Conservation (phyloP, 2,329 filamentous ascomycete species). For the Biscogniauxia marginata region DNA sequence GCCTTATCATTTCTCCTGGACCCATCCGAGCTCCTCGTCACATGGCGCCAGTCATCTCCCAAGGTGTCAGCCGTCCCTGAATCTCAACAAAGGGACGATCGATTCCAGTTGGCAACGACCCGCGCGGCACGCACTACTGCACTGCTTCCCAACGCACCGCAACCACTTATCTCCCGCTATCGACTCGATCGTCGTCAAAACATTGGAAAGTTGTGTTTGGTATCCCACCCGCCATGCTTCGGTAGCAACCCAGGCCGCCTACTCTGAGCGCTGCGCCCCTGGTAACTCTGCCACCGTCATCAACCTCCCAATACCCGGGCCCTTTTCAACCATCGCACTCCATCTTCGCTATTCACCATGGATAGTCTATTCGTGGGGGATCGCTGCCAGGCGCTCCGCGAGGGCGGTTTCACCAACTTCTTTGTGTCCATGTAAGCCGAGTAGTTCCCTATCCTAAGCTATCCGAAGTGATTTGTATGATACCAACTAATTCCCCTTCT, state of each 20-base stretch:
- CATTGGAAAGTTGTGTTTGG: conserved; percentile 3
- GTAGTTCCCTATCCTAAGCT: not conserved
- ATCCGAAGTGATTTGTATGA: not conserved
- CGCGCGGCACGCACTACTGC: not conserved
- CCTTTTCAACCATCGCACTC: conserved; percentile 6
- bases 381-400: conserved; percentile 51
- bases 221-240: conserved; percentile 17
- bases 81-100: not conserved
- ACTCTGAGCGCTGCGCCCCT: conserved; percentile 11
- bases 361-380: conserved; percentile 32
- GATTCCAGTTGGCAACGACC: not conserved
- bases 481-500: conserved; percentile 19
- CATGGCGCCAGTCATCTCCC: not conserved
- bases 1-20: no score
- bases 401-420: conserved; percentile 54
- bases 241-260: conserved; percentile 13
- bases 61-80: not conserved
- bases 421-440: conserved; percentile 53
- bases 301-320: not conserved
- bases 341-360: conserved; percentile 25
- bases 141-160: not conserved
- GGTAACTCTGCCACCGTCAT: conserved; percentile 8
- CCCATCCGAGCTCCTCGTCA: no score
- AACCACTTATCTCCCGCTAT: conserved; percentile 4
- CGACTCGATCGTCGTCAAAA: conserved; percentile 6